Evolutionary conservation across 2,329 filamentous ascomycete species (phyloP).

Genomic region (Hypoxylon sp.): DNA sequence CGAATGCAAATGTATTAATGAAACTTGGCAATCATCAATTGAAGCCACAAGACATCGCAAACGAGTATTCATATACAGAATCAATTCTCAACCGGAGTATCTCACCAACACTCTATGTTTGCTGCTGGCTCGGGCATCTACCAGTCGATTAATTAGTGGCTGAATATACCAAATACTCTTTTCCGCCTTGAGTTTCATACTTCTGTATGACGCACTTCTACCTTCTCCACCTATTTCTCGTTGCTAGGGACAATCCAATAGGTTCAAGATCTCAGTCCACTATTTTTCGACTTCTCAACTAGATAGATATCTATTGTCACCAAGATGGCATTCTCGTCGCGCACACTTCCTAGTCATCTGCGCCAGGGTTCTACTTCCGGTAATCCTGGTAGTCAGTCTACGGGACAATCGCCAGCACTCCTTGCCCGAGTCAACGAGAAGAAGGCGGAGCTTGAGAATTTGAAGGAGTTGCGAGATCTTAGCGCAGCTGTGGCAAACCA

Average conservation of each 20-base stretch:
- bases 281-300: not conserved
- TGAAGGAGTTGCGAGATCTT: conserved; percentile 82
- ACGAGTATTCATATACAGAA: not conserved
- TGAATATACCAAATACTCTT: not conserved
- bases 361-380: conserved; percentile 70
- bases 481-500: conserved; percentile 83
- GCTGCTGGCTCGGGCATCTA: not conserved
- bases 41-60: not conserved
- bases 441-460: conserved; percentile 82
- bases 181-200: not conserved
- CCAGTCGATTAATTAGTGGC: not conserved
- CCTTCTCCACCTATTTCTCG: conserved; percentile 5
- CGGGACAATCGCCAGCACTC: conserved; percentile 76
- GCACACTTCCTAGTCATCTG: conserved; percentile 74
- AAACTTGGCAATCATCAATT: not conserved
- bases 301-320: not conserved
- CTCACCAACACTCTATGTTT: not conserved
- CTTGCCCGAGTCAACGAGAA: conserved; percentile 86
- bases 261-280: conserved; percentile 6
- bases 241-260: conserved; percentile 4
- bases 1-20: conserved; percentile 23
- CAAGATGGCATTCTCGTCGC: conserved; percentile 69
- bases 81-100: not conserved
- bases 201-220: not conserved
- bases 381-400: conserved; percentile 57